These are phyloP conservation scores for Coemansia sp. DNA, from an alignment of 192 early-diverging fungal species.

Conservation along the genomic window DNA sequence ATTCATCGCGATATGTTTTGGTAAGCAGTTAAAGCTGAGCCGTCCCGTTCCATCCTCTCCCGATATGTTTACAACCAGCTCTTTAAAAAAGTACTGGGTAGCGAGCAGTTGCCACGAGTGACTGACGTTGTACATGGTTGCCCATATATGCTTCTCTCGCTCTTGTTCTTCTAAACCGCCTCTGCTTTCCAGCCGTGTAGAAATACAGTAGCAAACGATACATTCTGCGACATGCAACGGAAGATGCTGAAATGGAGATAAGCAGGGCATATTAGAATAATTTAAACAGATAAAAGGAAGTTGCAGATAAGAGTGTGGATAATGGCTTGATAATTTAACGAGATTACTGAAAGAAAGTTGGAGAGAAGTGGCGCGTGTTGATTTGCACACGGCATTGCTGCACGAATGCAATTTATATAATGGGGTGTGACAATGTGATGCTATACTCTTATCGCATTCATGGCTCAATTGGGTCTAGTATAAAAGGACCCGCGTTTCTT, in stretches of 20 bases:
- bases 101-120: background rate
- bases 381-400: too few relatives aligned
- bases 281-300: background rate
- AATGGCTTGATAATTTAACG: too few relatives aligned
- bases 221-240: slow-evolving; percentile 11
- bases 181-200: background rate
- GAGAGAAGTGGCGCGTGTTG: too few relatives aligned
- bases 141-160: background rate
- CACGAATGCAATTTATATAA: too few relatives aligned
- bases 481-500: too few relatives aligned
- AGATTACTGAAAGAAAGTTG: too few relatives aligned
- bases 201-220: slow-evolving; percentile 2
- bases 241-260: background rate
- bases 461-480: too few relatives aligned
- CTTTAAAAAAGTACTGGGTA: background rate
- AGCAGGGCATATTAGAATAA: background rate
- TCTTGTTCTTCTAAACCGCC: background rate
- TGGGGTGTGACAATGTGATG: too few relatives aligned
- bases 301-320: too few relatives aligned
- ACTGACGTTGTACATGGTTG: background rate
- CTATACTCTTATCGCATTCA: too few relatives aligned
- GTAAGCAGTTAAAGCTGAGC: background rate
- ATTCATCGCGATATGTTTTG: background rate
- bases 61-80: background rate
- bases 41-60: background rate